Percentiles rank a stretch among this genome's conserved stretches.
These are phyloP conservation scores for Neurospora sp. DNA, from an alignment of 495 filamentous ascomycete genomes.

Conservation along the genomic window DNA sequence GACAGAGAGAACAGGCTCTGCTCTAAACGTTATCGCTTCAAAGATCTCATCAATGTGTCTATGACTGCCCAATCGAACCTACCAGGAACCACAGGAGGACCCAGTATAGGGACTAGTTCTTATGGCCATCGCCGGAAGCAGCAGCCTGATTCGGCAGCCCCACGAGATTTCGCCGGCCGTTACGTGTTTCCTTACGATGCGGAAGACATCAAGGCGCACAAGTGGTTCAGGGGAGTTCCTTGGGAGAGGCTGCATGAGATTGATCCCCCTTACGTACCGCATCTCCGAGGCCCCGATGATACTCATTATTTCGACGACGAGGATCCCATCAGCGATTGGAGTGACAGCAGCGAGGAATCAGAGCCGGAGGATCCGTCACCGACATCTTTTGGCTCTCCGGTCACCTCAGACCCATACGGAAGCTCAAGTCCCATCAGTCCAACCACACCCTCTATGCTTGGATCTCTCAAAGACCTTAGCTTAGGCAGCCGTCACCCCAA, in stretches of 20 bases:
- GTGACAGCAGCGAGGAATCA: conserved; percentile 30
- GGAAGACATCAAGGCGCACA: conserved; percentile 67
- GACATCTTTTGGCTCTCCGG: neutral
- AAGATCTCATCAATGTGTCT: conserved; percentile 39
- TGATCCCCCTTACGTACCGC: conserved; percentile 67
- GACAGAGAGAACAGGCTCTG: conserved; percentile 69
- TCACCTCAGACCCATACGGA: neutral
- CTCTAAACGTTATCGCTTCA: conserved; percentile 55
- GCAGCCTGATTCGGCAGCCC: conserved; percentile 8
- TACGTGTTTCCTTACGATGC: conserved; percentile 74
- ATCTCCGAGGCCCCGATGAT: conserved; percentile 59
- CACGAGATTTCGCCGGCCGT: conserved; percentile 28
- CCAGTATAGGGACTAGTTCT: neutral
- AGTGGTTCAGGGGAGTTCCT: conserved; percentile 56
- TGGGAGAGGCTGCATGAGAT: conserved; percentile 61
- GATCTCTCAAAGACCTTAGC: neutral
- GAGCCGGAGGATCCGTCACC: conserved; percentile 17
- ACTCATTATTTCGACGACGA: conserved; percentile 86
- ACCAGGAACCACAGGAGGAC: neutral
- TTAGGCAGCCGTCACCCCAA: neutral
- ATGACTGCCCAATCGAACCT: neutral
- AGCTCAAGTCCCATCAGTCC: neutral
- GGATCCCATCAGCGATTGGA: conserved; percentile 51
- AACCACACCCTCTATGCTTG: neutral
- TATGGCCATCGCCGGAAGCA: conserved; percentile 7